A percentile compares a stretch with the other conserved stretches of the same genome.
Evolutionary conservation across 2,329 filamentous ascomycete genomes (phyloP).

Genomic region (Alternaria sp.): DNA sequence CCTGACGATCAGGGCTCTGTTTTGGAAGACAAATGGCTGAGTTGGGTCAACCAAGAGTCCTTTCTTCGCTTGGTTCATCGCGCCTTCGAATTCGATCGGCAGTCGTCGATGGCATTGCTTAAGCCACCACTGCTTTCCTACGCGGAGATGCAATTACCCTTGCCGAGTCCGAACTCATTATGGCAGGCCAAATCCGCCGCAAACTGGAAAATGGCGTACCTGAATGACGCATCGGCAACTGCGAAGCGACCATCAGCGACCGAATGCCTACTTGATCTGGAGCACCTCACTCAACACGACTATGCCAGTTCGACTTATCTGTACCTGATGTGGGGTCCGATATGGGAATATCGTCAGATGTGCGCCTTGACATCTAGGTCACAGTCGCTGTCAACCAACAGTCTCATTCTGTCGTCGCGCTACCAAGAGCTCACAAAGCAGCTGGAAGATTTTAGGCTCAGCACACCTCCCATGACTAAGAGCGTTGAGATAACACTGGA

Average conservation of each 20-base stretch:
- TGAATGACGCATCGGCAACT: conserved; percentile 44
- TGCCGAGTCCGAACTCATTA: conserved; percentile 67
- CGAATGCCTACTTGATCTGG: conserved; percentile 39
- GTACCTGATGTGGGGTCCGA: conserved; percentile 69
- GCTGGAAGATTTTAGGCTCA: conserved; percentile 60
- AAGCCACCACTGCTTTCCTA: conserved; percentile 72
- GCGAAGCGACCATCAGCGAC: conserved; percentile 34
- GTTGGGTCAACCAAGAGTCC: conserved; percentile 69
- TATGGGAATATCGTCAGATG: conserved; percentile 71
- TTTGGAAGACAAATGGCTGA: conserved; percentile 69
- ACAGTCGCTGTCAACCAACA: conserved; percentile 27
- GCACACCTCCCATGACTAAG: conserved; percentile 50
- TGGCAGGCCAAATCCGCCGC: conserved; percentile 70
- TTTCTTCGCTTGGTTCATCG: conserved; percentile 73
- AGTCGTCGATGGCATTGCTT: conserved; percentile 71
- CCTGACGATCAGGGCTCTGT: conserved; percentile 62
- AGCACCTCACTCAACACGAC: conserved; percentile 28
- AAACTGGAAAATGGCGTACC: conserved; percentile 69
- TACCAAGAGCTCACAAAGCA: conserved; percentile 66
- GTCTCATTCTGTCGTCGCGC: conserved; percentile 48
- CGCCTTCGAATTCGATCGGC: conserved; percentile 69
- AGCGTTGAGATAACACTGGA: conserved; percentile 48
- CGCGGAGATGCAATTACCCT: conserved; percentile 69
- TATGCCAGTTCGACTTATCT: conserved; percentile 64
- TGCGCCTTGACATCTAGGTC: conserved; percentile 60